Percentiles rank a stretch among this genome's conserved stretches.
phyloP scores from a whole-genome alignment of 441 rosid genomes.

The Caryocar brasiliense region DNA sequence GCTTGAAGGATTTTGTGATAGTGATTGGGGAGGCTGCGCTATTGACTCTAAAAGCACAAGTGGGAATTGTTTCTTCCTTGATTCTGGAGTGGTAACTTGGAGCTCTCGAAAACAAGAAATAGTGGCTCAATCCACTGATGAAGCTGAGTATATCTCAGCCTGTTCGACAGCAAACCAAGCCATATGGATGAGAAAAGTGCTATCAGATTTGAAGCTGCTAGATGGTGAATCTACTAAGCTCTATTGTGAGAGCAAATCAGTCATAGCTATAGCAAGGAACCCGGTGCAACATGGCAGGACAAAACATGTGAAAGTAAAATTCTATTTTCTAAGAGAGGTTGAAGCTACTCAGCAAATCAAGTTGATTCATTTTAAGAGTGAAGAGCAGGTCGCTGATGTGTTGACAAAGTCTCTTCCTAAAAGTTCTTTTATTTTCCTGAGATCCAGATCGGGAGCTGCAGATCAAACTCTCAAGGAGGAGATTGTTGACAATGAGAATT shows the following conservation, averaged over 20 bases:
- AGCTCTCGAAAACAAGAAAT: neutral
- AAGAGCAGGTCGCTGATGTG: neutral
- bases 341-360: neutral
- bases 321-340: neutral
- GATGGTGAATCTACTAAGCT: neutral
- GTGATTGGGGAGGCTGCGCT: too few relatives aligned
- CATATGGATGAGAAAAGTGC: neutral
- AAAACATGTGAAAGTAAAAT: neutral
- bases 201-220: neutral
- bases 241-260: neutral
- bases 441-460: too few relatives aligned
- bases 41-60: too few relatives aligned
- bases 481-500: too few relatives aligned
- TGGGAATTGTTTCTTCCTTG: neutral
- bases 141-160: neutral
- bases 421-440: too few relatives aligned
- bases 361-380: neutral
- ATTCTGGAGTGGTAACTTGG: neutral
- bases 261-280: neutral
- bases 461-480: too few relatives aligned
- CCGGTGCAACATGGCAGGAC: neutral
- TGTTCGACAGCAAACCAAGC: neutral
- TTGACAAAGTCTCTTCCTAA: neutral
- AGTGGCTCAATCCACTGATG: neutral
- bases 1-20: too few relatives aligned